These are phyloP conservation scores for Clonostachys sp. DNA, from an alignment of 2,329 filamentous ascomycete species.

Conservation along the genomic window DNA sequence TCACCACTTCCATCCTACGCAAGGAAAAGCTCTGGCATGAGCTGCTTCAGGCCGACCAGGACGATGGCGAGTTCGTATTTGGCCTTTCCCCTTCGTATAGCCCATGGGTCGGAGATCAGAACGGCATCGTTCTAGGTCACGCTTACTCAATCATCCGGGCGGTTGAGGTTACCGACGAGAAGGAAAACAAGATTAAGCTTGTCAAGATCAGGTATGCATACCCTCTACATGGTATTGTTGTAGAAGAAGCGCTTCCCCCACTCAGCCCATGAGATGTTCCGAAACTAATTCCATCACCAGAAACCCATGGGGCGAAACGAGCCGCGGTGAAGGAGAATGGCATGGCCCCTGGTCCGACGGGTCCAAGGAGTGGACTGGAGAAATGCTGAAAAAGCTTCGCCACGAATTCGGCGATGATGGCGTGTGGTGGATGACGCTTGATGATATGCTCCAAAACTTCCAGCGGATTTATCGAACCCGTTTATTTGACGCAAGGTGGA, in stretches of 20 bases:
- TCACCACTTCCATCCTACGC: slow-evolving; percentile 53
- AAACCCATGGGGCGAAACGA: slow-evolving; percentile 64
- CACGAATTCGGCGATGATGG: slow-evolving; percentile 68
- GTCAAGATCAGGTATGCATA: slow-evolving; percentile 36
- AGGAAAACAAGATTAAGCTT: slow-evolving; percentile 29
- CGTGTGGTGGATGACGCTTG: slow-evolving; percentile 41
- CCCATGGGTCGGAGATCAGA: slow-evolving; percentile 16
- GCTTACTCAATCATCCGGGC: slow-evolving; percentile 47
- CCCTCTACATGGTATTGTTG: too few species aligned
- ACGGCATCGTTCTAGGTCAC: slow-evolving; percentile 38
- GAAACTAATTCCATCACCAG: slow-evolving; percentile 23
- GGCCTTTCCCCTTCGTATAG: slow-evolving; percentile 24
- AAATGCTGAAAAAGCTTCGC: slow-evolving; percentile 63
- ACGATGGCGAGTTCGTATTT: slow-evolving; percentile 60
- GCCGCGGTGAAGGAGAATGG: slow-evolving; percentile 51
- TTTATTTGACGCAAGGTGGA: slow-evolving; percentile 40
- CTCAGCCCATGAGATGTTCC: too few species aligned
- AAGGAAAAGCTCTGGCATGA: slow-evolving; percentile 70
- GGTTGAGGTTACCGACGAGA: slow-evolving; percentile 34
- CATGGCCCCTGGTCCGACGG: slow-evolving; percentile 71
- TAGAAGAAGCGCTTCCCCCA: too few species aligned
- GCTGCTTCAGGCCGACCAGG: slow-evolving; percentile 49
- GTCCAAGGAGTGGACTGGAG: slow-evolving; percentile 67
- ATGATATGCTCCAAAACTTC: slow-evolving; percentile 39
- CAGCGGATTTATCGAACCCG: slow-evolving; percentile 37